Evolutionary conservation across 2,329 filamentous ascomycete species (phyloP).

Genomic region (Coniella vitis): DNA sequence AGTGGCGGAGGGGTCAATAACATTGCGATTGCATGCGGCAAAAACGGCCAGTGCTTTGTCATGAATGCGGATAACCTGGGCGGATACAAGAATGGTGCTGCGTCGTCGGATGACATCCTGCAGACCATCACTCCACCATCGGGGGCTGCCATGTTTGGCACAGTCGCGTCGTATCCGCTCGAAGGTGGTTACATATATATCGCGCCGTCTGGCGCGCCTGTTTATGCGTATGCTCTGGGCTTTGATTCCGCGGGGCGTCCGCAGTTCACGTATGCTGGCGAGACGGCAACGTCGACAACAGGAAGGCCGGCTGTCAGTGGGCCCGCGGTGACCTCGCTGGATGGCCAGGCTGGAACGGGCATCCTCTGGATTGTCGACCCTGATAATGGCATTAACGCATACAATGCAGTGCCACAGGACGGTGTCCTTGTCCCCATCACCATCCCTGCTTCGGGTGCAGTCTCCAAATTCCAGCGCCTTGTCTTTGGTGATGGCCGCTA

Average conservation of each 20-base stretch:
- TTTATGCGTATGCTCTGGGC: conserved; percentile 28
- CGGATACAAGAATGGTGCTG: conserved; percentile 26
- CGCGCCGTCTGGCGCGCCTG: conserved; percentile 27
- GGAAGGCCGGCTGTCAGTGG: conserved; percentile 26
- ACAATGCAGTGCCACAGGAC: conserved; percentile 31
- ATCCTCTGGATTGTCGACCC: conserved; percentile 35
- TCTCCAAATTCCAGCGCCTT: conserved; percentile 32
- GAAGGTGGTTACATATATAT: conserved; percentile 44
- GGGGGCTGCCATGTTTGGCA: conserved; percentile 39
- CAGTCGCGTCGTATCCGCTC: conserved; percentile 40
- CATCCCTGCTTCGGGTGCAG: conserved; percentile 29
- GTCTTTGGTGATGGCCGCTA: conserved; percentile 34
- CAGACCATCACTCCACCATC: conserved; percentile 33
- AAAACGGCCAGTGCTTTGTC: conserved; percentile 40
- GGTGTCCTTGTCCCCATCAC: conserved; percentile 28
- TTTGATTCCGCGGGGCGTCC: conserved; percentile 25
- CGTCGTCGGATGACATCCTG: conserved; percentile 34
- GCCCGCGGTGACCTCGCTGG: conserved; percentile 31
- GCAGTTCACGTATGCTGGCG: conserved; percentile 27
- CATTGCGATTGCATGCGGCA: conserved; percentile 44
- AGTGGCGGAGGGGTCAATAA: conserved; percentile 1
- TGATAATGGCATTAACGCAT: conserved; percentile 31
- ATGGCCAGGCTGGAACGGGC: conserved; percentile 28
- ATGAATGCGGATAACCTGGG: conserved; percentile 21
- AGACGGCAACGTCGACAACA: conserved; percentile 20